Evolutionary conservation across 1,139 yeast species (phyloP).

Genomic region (Candida sojae): DNA sequence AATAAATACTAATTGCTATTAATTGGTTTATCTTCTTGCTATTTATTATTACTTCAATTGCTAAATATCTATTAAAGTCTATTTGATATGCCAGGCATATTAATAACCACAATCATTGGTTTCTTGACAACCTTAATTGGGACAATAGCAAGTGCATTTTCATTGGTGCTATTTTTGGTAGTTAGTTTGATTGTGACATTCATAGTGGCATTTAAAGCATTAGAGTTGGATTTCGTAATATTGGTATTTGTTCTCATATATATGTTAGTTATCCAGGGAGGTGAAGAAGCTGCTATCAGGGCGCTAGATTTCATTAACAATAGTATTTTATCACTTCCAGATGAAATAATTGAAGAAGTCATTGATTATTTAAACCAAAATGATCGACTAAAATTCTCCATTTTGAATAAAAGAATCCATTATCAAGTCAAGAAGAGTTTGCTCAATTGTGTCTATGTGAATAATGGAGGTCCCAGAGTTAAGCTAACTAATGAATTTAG

Average conservation of each 20-base stretch:
- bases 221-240: not conserved
- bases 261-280: not conserved
- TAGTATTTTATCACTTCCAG: constrained; percentile 7
- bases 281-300: not conserved
- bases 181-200: not conserved
- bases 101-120: not conserved
- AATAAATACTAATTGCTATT: not conserved
- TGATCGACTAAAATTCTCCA: constrained; percentile 10
- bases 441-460: constrained; percentile 10
- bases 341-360: constrained; percentile 12
- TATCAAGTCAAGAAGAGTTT: constrained; percentile 7
- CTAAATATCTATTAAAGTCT: not conserved
- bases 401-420: constrained; percentile 10
- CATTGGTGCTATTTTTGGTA: not conserved
- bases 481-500: not conserved
- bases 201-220: not conserved
- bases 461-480: constrained; percentile 9
- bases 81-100: constrained; percentile 1
- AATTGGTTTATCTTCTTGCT: not conserved
- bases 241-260: not conserved
- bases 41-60: not conserved
- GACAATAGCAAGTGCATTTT: not conserved
- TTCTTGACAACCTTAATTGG: not conserved
- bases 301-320: not conserved
- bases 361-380: constrained; percentile 12